Evolutionary conservation across 192 early-diverging fungal genomes (phyloP), one percentile per base, ranked within the genome.

Genomic region (Coemansia sp.): DNA sequence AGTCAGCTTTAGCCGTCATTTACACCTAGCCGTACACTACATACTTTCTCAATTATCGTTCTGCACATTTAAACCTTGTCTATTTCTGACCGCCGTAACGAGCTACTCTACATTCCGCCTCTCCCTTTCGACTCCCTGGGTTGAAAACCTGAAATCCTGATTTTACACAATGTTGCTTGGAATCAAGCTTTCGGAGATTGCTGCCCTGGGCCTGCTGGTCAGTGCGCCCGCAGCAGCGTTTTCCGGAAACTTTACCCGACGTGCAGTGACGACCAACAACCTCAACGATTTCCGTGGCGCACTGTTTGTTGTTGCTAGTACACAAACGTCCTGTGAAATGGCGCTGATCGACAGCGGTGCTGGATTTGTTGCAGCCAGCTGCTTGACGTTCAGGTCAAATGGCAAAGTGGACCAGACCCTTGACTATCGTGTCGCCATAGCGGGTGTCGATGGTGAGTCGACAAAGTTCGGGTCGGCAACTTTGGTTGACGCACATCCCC

Each of bases 321-420:
- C 59, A 14, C 70, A 71, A 17, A 78, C 75, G 18, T 72, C 75
- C n/a, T 78, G 75, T 63, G 75, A 78, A 49, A 38, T 78, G 52
- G 75, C 66, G 10, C 59, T 78, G 12, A 64, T 78, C 26, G 67
- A 72, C 60, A 64, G 59, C 17, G 57, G 42, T 37, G 18, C 58
- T 0, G 75, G 56, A 12, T 68, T 69, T 56, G 42, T 68, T 24
- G 63, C 75, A 6, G 75, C 75, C 18, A 78, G 75, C 31, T 78
- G 75, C 55, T 51, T 78, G 21, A 53, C 51, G 11, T 71, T 57
- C 62, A 61, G 58, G 37, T 59, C 66, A 24, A 56, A 44, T 60
- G 69, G 70, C 18, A 17, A 63, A 0, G 63, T 62, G 1, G 70
- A 78, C 59, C 60, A 70, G 44, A 55, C 44, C 24, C 62, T 70